phyloP scores from a whole-genome alignment of 1,284 basidiomycete genomes.

The Vanrija sp. region DNA sequence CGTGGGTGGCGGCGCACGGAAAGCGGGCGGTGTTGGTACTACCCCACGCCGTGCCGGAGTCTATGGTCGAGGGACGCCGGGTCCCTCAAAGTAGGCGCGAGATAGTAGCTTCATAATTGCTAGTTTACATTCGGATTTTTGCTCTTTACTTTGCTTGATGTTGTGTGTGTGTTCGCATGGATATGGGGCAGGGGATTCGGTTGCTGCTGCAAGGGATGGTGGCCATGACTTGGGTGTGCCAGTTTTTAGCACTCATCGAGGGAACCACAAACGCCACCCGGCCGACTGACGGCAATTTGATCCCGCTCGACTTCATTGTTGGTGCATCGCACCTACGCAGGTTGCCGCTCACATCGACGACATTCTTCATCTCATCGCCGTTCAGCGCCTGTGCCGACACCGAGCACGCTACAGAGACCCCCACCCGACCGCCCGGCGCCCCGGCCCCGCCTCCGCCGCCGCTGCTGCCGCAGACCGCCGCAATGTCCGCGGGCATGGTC shows the following conservation, averaged over 20 bases:
- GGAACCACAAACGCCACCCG: too few species aligned
- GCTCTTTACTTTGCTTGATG: conserved; percentile 1
- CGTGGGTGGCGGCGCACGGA: too few species aligned
- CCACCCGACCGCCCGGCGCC: background rate
- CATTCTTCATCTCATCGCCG: too few species aligned
- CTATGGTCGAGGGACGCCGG: conserved; percentile 7
- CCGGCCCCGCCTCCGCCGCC: background rate
- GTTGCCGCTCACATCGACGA: too few species aligned
- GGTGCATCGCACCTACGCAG: too few species aligned
- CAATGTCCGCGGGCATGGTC: background rate
- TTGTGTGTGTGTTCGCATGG: background rate
- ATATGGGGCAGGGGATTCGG: too few species aligned
- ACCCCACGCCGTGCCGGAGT: conserved; percentile 7
- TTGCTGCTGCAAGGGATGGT: background rate
- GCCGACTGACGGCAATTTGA: too few species aligned
- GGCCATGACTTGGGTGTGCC: background rate
- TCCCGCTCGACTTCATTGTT: too few species aligned
- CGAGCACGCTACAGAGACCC: background rate
- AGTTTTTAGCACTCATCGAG: too few species aligned
- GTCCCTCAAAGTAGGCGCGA: background rate
- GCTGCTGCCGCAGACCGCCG: too few species aligned
- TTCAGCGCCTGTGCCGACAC: too few species aligned
- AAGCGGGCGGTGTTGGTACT: background rate
- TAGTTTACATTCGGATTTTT: conserved; percentile 5
- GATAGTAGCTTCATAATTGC: background rate